Conservation (phyloP, 164 flowering plant genomes). For the Paratinospora sagittata region DNA sequence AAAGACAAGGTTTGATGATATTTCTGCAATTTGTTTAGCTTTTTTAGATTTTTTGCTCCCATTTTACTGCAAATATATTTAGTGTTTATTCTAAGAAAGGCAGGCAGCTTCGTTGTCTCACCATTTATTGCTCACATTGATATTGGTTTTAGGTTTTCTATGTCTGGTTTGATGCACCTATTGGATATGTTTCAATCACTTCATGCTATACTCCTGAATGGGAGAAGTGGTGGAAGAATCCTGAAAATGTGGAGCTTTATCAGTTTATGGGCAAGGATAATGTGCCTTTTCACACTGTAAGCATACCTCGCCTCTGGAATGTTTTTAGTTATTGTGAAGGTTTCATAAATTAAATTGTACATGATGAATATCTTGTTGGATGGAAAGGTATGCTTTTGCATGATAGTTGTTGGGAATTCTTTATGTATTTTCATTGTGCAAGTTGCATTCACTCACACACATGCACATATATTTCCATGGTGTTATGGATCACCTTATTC, state of each 20-base stretch:
- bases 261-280: constrained; percentile 99
- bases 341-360: background rate
- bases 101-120: background rate
- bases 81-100: background rate
- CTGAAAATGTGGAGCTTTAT: constrained; percentile 84
- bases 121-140: background rate
- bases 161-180: constrained; percentile 99
- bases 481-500: no score
- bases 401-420: no score
- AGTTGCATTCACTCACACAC: no score
- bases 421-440: no score
- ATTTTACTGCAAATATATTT: background rate
- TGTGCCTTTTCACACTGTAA: constrained; percentile 96
- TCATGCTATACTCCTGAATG: constrained; percentile 78
- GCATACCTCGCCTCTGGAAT: background rate
- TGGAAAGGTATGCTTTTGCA: no score
- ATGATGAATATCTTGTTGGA: no score
- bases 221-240: constrained; percentile 99
- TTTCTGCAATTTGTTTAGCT: background rate
- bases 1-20: constrained; percentile 67
- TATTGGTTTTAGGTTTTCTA: constrained; percentile 67
- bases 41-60: background rate
- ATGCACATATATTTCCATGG: no score
- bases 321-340: background rate
- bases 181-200: constrained; percentile 92